Percentiles rank a stretch among this genome's conserved stretches.
phyloP scores from a whole-genome alignment of 2,329 filamentous ascomycete species.

The Penicillium oxalicum region DNA sequence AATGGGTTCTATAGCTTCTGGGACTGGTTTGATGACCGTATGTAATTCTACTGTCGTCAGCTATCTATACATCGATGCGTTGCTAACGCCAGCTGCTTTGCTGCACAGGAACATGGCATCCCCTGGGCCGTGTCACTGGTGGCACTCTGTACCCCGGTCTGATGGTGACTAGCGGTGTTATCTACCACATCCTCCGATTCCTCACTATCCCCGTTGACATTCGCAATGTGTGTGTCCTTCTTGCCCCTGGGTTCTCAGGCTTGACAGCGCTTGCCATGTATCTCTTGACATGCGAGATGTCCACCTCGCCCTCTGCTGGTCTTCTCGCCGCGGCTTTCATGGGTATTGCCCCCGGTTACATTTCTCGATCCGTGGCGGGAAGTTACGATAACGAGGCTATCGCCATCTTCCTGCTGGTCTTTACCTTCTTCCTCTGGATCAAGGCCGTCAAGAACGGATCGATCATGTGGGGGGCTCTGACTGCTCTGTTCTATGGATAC shows the following conservation, averaged over 20 bases:
- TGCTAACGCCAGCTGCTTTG: slow-evolving; percentile 19
- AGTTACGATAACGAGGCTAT: slow-evolving; percentile 99
- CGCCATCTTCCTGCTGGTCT: slow-evolving; percentile 96
- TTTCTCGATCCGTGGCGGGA: slow-evolving; percentile 93
- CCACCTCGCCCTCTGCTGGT: slow-evolving; percentile 86
- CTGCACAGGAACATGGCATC: slow-evolving; percentile 81
- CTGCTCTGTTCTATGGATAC: slow-evolving; percentile 96
- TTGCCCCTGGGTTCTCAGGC: slow-evolving; percentile 90
- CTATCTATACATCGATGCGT: neutral
- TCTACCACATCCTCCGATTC: slow-evolving; percentile 88
- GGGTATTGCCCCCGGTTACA: slow-evolving; percentile 96
- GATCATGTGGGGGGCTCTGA: slow-evolving; percentile 91
- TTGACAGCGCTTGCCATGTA: slow-evolving; percentile 90
- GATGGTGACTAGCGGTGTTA: slow-evolving; percentile 97
- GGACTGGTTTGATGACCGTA: slow-evolving; percentile 99
- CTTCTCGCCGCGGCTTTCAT: slow-evolving; percentile 92
- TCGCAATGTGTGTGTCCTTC: slow-evolving; percentile 94
- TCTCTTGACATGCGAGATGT: slow-evolving; percentile 95
- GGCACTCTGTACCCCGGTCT: slow-evolving; percentile 97
- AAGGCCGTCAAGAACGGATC: slow-evolving; percentile 96
- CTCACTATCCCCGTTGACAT: slow-evolving; percentile 93
- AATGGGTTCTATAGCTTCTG: slow-evolving; percentile 99
- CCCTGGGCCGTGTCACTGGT: slow-evolving; percentile 93
- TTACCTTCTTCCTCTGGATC: slow-evolving; percentile 98
- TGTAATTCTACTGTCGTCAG: slow-evolving; percentile 25